A percentile compares a stretch with the other conserved stretches of the same genome.
Conservation (phyloP, 306 rosid species). For the Rubus parviflorus region DNA sequence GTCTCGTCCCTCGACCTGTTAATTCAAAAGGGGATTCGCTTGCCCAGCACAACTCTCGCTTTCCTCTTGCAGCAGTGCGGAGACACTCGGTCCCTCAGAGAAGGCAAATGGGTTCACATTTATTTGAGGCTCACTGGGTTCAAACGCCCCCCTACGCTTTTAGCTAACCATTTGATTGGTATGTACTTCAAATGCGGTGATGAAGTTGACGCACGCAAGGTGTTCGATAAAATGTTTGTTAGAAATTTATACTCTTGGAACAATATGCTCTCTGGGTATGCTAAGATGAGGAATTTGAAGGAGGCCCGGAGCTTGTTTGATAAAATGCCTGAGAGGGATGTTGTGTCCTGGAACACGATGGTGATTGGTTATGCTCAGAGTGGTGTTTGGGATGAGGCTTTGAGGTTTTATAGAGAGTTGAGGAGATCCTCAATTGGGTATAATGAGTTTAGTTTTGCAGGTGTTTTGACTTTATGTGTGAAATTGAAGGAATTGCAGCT, state of each 20-base stretch:
- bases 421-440: slow-evolving; percentile 54
- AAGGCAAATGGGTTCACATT: slow-evolving; percentile 66
- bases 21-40: slow-evolving; percentile 62
- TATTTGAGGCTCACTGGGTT: slow-evolving; percentile 70
- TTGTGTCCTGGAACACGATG: slow-evolving; percentile 82
- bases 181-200: slow-evolving; percentile 67
- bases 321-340: slow-evolving; percentile 63
- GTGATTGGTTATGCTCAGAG: slow-evolving; percentile 62
- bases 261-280: slow-evolving; percentile 79
- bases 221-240: slow-evolving; percentile 73
- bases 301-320: slow-evolving; percentile 58
- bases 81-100: slow-evolving; percentile 35
- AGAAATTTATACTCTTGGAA: slow-evolving; percentile 85
- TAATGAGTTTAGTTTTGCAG: slow-evolving; percentile 73
- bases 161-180: slow-evolving; percentile 65
- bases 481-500: slow-evolving; percentile 55
- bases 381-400: slow-evolving; percentile 54
- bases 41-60: slow-evolving; percentile 57
- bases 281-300: slow-evolving; percentile 58
- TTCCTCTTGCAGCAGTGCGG: slow-evolving; percentile 63
- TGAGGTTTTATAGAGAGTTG: slow-evolving; percentile 53
- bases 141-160: slow-evolving; percentile 54
- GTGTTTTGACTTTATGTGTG: slow-evolving; percentile 69
- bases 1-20: slow-evolving; percentile 63
- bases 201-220: slow-evolving; percentile 55